These are phyloP conservation scores for Yamadazyma sp. DNA, from an alignment of 1,139 yeast genomes.

Conservation along the genomic window DNA sequence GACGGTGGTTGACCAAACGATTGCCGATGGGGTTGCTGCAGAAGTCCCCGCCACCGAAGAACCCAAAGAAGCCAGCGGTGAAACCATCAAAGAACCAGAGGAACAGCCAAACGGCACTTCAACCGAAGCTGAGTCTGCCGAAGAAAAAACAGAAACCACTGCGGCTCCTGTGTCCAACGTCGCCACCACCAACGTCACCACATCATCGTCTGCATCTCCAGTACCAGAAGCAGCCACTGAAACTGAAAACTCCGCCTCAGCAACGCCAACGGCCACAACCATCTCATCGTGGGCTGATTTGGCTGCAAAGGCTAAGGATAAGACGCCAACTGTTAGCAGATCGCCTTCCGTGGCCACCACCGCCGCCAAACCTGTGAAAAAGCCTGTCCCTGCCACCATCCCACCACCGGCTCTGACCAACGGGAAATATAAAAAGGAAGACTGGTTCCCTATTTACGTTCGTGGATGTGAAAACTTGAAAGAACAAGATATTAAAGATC, in stretches of 20 bases:
- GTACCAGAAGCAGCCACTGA: not conserved
- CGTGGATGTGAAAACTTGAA: slow-evolving; percentile 46
- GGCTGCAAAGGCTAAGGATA: slow-evolving; percentile 31
- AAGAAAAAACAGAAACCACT: slow-evolving; percentile 14
- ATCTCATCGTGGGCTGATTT: slow-evolving; percentile 44
- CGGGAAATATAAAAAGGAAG: slow-evolving; percentile 43
- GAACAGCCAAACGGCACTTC: too few relatives aligned
- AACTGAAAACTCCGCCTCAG: slow-evolving; percentile 4
- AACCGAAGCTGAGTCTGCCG: slow-evolving; percentile 3
- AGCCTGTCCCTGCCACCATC: slow-evolving; percentile 8
- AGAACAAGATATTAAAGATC: slow-evolving; percentile 54
- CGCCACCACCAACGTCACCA: slow-evolving; percentile 9
- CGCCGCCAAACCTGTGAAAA: slow-evolving; percentile 12
- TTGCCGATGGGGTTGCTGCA: not conserved
- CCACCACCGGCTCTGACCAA: slow-evolving; percentile 16
- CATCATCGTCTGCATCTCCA: slow-evolving; percentile 2
- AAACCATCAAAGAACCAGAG: too few relatives aligned
- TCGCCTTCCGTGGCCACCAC: slow-evolving; percentile 18
- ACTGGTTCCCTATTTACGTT: slow-evolving; percentile 55
- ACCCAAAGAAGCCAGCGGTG: slow-evolving; percentile 5
- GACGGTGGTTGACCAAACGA: slow-evolving; percentile 3
- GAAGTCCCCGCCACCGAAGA: slow-evolving; percentile 4
- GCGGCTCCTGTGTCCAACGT: too few relatives aligned
- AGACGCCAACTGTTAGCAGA: slow-evolving; percentile 15
- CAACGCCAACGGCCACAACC: slow-evolving; percentile 13